phyloP scores from a whole-genome alignment of 129 eudicot genomes.

The Dittrichia graveolens region DNA sequence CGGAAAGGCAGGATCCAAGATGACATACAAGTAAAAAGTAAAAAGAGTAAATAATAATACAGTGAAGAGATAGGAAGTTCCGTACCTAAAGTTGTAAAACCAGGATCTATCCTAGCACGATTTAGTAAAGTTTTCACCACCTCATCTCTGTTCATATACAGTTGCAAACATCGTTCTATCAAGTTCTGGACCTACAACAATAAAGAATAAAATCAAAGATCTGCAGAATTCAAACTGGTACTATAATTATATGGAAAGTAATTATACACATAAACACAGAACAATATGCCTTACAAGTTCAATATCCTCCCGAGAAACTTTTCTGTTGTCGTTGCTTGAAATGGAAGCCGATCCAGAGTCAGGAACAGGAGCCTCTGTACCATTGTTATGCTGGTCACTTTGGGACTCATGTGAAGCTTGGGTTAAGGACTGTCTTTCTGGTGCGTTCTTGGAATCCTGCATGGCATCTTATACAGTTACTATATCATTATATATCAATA shows the following conservation, averaged over 20 bases:
- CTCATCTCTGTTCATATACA: constrained; percentile 93
- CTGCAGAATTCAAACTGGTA: neutral
- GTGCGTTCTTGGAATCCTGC: constrained; percentile 69
- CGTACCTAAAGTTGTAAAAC: constrained; percentile 91
- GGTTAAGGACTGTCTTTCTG: constrained; percentile 54
- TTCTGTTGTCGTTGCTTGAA: constrained; percentile 84
- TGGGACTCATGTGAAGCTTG: constrained; percentile 80
- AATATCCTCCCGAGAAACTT: constrained; percentile 93
- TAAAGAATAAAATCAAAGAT: constrained; percentile 14
- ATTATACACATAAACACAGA: neutral
- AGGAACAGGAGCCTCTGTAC: constrained; percentile 66
- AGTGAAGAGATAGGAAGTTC: neutral
- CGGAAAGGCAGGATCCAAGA: too few relatives aligned
- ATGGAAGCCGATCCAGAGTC: constrained; percentile 92
- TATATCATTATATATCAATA: neutral
- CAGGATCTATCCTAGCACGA: constrained; percentile 98
- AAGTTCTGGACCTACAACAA: constrained; percentile 90
- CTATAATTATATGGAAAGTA: neutral
- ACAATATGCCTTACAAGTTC: constrained; percentile 77
- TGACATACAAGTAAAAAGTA: neutral
- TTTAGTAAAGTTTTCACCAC: constrained; percentile 87
- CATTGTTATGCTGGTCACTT: constrained; percentile 73
- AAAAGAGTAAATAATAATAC: neutral
- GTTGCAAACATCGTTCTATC: constrained; percentile 89
- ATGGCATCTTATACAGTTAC: constrained; percentile 30